Base-by-base conservation (phyloP, 2,329 filamentous ascomycete genomes). In the Cordyceps sp. region DNA sequence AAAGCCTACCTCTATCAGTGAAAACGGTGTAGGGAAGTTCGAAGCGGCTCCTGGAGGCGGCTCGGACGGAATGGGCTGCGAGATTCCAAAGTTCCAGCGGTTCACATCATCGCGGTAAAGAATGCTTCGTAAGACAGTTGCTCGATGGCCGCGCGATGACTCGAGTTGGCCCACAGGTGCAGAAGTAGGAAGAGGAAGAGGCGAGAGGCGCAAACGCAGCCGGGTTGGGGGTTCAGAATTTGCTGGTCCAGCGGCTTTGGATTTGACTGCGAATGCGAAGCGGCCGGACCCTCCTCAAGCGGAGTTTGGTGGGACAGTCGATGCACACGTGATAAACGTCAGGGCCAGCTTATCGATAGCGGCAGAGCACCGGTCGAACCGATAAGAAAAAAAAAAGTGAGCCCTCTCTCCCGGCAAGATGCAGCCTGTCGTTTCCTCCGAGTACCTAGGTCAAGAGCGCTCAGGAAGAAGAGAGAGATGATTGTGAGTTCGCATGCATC, bases 91-190 rank as follows among this genome's bases (percentile, higher is more conserved):
- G 39, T 47, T 45, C 38, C 40, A 48, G 43, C 42, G 45, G 39
- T 46, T 55, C 51, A 55, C 53, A 55, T 55, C 46, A 55, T 55
- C 53, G 53, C 48, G 49, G 43, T 45, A 41, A 45, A 43, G 24
- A 37, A 43, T 40, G 40, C 39, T 40, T 38, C 36, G 31, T 35
- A 33, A 36, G 33, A 33, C 35, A 22, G 19, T 22, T 27, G 25
- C 22, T 14, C 9, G 12, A 10, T 13, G 19, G 20, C 26, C 23
- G 27, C 27, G 28, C 26, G 19, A 21, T n/a, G 14, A 16, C 17
- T 10, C 5, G 6, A n/a, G n/a, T n/a, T n/a, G n/a, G n/a, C n/a
- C n/a, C n/a, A n/a, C n/a, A 9, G 26, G 10, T 17, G 10, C 15
- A 25, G 14, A 12, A 25, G 22, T 32, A 16, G 29, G 21, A 16